Evolutionary conservation across 108 stramenopile genomes (phyloP), one percentile per base, ranked within the genome.

Genomic region (Schizochytrium sp.): DNA sequence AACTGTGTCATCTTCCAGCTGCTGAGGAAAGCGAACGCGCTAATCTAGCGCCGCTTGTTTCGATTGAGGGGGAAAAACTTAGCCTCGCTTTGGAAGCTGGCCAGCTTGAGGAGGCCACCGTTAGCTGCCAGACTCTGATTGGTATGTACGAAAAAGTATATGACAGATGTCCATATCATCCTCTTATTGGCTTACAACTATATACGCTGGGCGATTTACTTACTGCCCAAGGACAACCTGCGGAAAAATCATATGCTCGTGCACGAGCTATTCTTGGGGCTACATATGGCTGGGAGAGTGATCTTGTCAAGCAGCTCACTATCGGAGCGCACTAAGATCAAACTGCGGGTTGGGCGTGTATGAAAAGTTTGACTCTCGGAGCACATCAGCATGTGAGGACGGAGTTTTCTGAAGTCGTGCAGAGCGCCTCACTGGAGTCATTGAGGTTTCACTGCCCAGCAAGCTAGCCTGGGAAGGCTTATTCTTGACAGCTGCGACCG

Each of bases 181-280:
- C 95, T 0, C 60, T 95, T 47, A 64, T 95, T 53, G 94, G 94
- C 4, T 64, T 95, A 7, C 95, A 95, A 88, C 89, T 94, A 4
- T 94, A 91, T 72, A 95, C 95, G 1, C 76, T 95, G 56, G 95
- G 92, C 7, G 95, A 95, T 88, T 72, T 95, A 0, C 91, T 93
- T 56, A 49, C 44, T 56, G 72, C 3, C 38, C 76, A 10, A 41
- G 72, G 72, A 83, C n/a, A 83, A 38, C 19, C 64, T 8, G 44
- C 19, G 19, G 5, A 15, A 7, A 7, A 69, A 0, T 15, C 44
- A 7, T 69, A 69, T 15, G 12, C 7, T 38, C 64, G 64, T 15
- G 64, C 64, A 15, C 40, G 2, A 15, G 64, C 40, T 12, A 69
- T 15, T 44, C 64, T 69, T 7, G 19, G 5, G 42, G 15, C 28